Evolutionary conservation across 192 early-diverging fungal genomes (phyloP), one percentile per base, ranked within the genome.

Genomic region (Phlyctochytrium arcticum): DNA sequence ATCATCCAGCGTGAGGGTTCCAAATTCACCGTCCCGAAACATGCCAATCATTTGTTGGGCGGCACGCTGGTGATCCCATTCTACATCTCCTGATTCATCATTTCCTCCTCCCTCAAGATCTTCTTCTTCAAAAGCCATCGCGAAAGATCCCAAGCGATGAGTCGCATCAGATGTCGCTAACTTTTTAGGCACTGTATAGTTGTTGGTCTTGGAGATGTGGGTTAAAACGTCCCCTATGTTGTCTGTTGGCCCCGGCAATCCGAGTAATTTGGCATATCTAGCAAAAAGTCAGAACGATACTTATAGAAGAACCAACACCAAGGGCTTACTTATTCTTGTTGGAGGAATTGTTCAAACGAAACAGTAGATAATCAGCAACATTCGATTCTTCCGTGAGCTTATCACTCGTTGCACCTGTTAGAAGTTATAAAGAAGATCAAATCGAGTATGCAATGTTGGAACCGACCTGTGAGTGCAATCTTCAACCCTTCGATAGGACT

Each of bases 351-450:
- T 96, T 96, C 42, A 98, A 79, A 17, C 85, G 75, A 73, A 87
- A 96, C 0, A 98, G 74, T 19, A 98, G 76, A 62, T 94, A 98
- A 69, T 96, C 96, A 4, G 87, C 93, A 46, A 98, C 87, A 37
- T 93, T 78, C 69, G 80, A 70, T 54, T 89, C 84, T 39, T 92
- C 92, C 3, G 88, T 85, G 36, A 94, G 77, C 58, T 88, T 80
- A 68, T 96, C 93, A 17, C 87, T 90, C 30, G 94, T 95, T 3
- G 90, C 89, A 36, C 74, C 68, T 69, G 34, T 4, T 27, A 26
- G 6, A 23, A 19, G 35, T 23, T 6, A 49, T 23, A 70, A 66
- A 10, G 17, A 26, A 15, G 1, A 26, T 53, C 2, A 53, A 42
- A 42, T n/a, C n/a, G 39, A n/a, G n/a, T 42, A 42, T 23, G 1